Percentiles rank a stretch among this genome's conserved stretches.
phyloP scores from a whole-genome alignment of 1,139 yeast species.

The Kurtzmaniella quercitrusa region DNA sequence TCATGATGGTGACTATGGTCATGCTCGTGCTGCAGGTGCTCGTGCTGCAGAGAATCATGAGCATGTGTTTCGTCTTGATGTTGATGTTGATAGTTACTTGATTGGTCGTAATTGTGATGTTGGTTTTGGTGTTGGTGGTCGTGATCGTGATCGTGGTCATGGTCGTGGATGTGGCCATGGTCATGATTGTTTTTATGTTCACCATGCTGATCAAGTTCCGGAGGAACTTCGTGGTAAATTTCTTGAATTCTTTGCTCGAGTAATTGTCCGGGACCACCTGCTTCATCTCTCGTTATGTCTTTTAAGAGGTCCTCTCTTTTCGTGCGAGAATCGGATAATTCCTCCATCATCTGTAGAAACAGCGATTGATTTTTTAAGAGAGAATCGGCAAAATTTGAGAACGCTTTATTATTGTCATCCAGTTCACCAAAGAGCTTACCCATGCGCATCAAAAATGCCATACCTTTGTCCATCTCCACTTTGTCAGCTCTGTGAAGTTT shows the following conservation, averaged over 20 bases:
- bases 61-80: constrained; percentile 20
- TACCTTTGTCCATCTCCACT: constrained; percentile 25
- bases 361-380: constrained; percentile 71
- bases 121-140: constrained; percentile 29
- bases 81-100: too few species aligned
- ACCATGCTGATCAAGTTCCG: constrained; percentile 3
- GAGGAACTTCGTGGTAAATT: background rate
- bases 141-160: constrained; percentile 15
- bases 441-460: constrained; percentile 26
- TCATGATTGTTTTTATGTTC: constrained; percentile 9
- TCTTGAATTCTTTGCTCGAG: constrained; percentile 5
- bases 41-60: constrained; percentile 13
- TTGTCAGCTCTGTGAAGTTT: constrained; percentile 27
- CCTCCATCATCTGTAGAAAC: constrained; percentile 75
- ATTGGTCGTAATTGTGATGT: too few species aligned
- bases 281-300: constrained; percentile 9
- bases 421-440: constrained; percentile 18
- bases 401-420: constrained; percentile 21
- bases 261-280: background rate
- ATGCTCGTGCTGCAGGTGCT: constrained; percentile 14
- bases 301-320: constrained; percentile 42
- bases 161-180: constrained; percentile 1
- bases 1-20: constrained; percentile 29
- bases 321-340: constrained; percentile 56
- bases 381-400: constrained; percentile 73